Evolutionary conservation across 169 alveolate species (phyloP).

Genomic region (Plasmodium berghei): DNA sequence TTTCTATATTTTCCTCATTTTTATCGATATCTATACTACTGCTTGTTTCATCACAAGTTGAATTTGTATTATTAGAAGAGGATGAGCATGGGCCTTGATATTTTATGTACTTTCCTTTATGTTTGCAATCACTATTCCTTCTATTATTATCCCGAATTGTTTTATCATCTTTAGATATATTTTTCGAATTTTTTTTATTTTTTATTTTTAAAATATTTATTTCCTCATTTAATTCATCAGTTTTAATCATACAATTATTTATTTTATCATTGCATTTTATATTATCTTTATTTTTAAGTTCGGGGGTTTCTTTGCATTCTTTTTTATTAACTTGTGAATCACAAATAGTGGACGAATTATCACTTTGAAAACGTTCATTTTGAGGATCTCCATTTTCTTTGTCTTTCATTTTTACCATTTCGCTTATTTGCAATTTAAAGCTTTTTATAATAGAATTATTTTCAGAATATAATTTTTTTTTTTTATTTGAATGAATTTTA

Average conservation of each 20-base stretch:
- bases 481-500: neutral
- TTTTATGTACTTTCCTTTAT: neutral
- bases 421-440: neutral
- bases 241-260: constrained; percentile 19
- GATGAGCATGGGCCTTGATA: neutral
- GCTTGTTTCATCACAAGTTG: too few species aligned
- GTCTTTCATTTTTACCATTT: neutral
- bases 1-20: too few species aligned
- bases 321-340: neutral
- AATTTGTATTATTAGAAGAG: too few species aligned
- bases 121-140: neutral
- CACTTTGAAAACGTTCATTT: neutral
- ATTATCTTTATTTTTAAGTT: neutral
- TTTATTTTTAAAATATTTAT: constrained; percentile 12
- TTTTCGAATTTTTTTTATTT: neutral
- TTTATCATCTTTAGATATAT: too few species aligned
- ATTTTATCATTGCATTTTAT: neutral
- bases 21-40: too few species aligned
- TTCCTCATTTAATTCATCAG: constrained; percentile 24
- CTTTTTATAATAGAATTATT: constrained; percentile 6
- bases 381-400: too few species aligned
- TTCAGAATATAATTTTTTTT: neutral
- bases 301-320: neutral
- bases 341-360: neutral
- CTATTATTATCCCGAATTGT: neutral